phyloP scores from a whole-genome alignment of 352 stramenopile genomes.

The Globisporangium okanoganense region DNA sequence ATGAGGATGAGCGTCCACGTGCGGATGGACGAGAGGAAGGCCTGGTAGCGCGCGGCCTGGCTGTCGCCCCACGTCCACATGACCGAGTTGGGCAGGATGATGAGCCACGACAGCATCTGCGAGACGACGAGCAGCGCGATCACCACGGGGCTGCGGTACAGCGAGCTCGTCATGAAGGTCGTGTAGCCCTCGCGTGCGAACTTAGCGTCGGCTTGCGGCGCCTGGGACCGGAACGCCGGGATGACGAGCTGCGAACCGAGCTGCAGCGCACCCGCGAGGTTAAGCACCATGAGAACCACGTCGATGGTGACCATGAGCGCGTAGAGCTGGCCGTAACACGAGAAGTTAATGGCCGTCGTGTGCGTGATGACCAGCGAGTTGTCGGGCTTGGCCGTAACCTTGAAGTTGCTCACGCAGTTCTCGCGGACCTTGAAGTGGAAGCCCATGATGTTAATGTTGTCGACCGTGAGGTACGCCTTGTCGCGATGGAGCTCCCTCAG shows the following conservation, averaged over 20 bases:
- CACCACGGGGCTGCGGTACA: conserved; percentile 15
- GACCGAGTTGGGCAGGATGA: conserved; percentile 31
- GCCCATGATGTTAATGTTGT: conserved; percentile 21
- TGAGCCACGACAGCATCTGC: conserved; percentile 24
- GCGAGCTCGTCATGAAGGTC: conserved; percentile 3
- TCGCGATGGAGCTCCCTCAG: conserved; percentile 18
- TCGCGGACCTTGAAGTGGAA: conserved; percentile 27
- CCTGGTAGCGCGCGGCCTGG: conserved; percentile 18
- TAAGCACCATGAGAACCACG: conserved; percentile 24
- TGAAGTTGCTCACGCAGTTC: conserved; percentile 16
- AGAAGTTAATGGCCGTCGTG: conserved; percentile 31
- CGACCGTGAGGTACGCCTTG: conserved; percentile 23
- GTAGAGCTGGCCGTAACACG: conserved; percentile 38
- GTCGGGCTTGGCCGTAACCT: background rate
- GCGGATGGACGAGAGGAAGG: conserved; percentile 32
- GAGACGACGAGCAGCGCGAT: background rate
- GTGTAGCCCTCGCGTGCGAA: background rate
- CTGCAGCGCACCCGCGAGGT: conserved; percentile 17
- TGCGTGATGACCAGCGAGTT: conserved; percentile 19
- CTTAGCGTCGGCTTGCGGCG: background rate
- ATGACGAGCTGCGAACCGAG: background rate
- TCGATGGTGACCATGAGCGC: conserved; percentile 32
- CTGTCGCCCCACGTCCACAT: conserved; percentile 20
- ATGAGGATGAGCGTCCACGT: conserved; percentile 33
- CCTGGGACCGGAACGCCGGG: background rate